phyloP scores from a whole-genome alignment of 1,284 basidiomycete genomes.

The Malassezia equina region DNA sequence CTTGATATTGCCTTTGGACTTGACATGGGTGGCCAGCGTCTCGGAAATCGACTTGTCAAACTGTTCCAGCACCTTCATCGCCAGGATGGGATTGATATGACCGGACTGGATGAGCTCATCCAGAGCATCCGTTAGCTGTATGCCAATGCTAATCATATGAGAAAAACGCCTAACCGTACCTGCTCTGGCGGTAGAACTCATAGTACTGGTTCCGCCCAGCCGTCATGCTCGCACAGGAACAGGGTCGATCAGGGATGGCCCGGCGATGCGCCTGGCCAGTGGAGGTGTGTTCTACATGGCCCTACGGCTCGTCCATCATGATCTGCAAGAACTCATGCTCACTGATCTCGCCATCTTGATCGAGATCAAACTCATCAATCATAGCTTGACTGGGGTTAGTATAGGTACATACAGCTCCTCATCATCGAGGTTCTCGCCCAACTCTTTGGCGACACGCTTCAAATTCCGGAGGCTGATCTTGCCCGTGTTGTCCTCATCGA shows the following conservation, averaged over 20 bases:
- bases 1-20: slow-evolving; percentile 41
- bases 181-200: slow-evolving; percentile 37
- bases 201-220: slow-evolving; percentile 31
- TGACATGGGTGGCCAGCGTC: slow-evolving; percentile 39
- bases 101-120: slow-evolving; percentile 97
- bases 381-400: slow-evolving; percentile 72
- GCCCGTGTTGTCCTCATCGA: slow-evolving; percentile 90
- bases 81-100: slow-evolving; percentile 89
- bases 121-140: slow-evolving; percentile 94
- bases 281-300: slow-evolving; percentile 14
- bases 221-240: slow-evolving; percentile 7
- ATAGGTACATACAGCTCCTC: slow-evolving; percentile 74
- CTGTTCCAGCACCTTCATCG: slow-evolving; percentile 77
- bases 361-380: slow-evolving; percentile 99
- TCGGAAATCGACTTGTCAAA: slow-evolving; percentile 46
- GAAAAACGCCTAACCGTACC: slow-evolving; percentile 19
- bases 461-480: slow-evolving; percentile 87
- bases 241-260: not conserved
- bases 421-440: slow-evolving; percentile 88
- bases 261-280: not conserved
- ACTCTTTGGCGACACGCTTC: slow-evolving; percentile 86
- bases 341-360: slow-evolving; percentile 94
- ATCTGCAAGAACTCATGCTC: slow-evolving; percentile 88
- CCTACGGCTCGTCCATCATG: slow-evolving; percentile 72
- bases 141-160: slow-evolving; percentile 64